A percentile compares a stretch with the other conserved stretches of the same genome.
Conservation (phyloP, 2,329 filamentous ascomycete species). For the Fusarium drepaniforme region DNA sequence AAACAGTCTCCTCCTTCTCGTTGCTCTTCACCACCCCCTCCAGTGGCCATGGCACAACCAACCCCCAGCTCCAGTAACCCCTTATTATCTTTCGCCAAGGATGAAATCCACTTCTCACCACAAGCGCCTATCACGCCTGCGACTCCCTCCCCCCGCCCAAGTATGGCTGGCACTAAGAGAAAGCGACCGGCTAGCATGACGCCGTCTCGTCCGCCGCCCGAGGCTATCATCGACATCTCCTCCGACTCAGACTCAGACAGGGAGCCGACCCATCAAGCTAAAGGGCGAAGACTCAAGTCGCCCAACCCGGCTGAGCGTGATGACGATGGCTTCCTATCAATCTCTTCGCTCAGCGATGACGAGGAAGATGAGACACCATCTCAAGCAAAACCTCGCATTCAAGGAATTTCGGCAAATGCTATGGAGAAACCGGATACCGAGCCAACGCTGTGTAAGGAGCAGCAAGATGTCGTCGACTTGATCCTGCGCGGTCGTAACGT, state of each 20-base stretch:
- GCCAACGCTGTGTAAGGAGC: conserved; percentile 35
- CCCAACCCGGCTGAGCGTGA: not conserved
- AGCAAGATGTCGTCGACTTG: conserved; percentile 50
- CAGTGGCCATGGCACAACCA: not conserved
- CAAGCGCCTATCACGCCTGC: not conserved
- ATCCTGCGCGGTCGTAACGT: conserved; percentile 67
- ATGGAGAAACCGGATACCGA: not conserved
- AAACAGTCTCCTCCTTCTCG: not conserved
- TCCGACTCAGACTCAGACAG: not conserved
- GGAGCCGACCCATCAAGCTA: not conserved
- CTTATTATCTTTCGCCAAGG: not conserved
- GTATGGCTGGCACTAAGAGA: not conserved
- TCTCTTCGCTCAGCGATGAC: not conserved
- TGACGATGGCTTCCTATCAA: not conserved
- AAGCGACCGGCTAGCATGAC: not conserved
- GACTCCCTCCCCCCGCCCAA: not conserved
- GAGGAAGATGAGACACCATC: not conserved
- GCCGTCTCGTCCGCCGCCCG: not conserved
- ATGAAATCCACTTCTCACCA: not conserved
- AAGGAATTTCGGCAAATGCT: not conserved
- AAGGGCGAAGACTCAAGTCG: too few species aligned
- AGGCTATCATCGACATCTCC: not conserved
- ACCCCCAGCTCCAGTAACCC: not conserved
- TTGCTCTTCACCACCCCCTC: not conserved
- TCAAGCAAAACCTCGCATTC: not conserved